Conservation (phyloP, 192 early-diverging fungal genomes). For the Kappamyces sp. region DNA sequence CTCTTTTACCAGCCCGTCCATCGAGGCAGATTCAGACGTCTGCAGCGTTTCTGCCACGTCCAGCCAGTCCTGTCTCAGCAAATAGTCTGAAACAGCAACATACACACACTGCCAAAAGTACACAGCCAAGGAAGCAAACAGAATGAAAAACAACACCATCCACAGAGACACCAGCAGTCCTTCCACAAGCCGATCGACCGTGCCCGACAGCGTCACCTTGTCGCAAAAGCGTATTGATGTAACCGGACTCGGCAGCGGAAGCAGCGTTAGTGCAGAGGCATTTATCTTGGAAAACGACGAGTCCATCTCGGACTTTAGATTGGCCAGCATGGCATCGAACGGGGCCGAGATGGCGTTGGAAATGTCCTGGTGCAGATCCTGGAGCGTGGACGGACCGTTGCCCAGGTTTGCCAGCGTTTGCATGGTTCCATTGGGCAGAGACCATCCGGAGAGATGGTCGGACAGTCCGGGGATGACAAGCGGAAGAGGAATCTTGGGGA, state of each 20-base stretch:
- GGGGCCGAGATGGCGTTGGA: neutral
- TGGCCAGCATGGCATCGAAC: neutral
- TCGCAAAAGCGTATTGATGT: slow-evolving; percentile 2
- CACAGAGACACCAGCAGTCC: neutral
- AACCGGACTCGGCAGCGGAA: neutral
- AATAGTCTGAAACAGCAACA: neutral
- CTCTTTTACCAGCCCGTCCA: neutral
- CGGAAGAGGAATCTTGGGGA: neutral
- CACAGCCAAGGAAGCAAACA: neutral
- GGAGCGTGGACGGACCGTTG: neutral
- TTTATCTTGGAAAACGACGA: neutral
- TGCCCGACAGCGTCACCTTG: neutral
- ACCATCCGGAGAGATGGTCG: neutral
- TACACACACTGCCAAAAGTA: neutral
- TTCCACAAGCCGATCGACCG: neutral
- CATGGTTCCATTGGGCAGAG: neutral
- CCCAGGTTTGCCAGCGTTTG: too few relatives aligned
- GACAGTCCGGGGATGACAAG: slow-evolving; percentile 5
- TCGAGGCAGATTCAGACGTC: neutral
- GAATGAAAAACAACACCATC: neutral
- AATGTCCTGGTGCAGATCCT: neutral
- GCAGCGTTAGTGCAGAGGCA: neutral
- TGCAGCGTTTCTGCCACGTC: neutral
- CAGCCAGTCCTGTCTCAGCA: neutral
- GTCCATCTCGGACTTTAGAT: neutral